Conservation (phyloP, 1,284 basidiomycete species). For the Melanopsichium pennsylvanicum region DNA sequence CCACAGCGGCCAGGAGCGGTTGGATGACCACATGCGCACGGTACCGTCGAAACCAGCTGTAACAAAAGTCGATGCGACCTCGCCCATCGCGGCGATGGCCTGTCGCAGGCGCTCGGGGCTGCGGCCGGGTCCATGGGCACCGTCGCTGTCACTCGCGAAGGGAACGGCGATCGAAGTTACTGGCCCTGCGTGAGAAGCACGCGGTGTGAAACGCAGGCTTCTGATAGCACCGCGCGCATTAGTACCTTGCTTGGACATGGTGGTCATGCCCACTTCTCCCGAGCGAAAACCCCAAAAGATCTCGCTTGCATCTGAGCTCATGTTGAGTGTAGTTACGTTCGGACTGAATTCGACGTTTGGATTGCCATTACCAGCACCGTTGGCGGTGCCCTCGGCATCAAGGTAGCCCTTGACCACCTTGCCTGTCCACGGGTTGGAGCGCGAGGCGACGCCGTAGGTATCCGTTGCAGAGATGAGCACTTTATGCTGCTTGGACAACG, state of each 20-base stretch:
- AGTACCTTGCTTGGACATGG: constrained; percentile 60
- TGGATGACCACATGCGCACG: constrained; percentile 57
- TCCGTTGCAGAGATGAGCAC: constrained; percentile 75
- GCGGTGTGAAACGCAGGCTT: constrained; percentile 45
- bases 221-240: constrained; percentile 56
- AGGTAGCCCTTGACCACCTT: constrained; percentile 76
- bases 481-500: constrained; percentile 70
- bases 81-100: constrained; percentile 51
- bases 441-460: constrained; percentile 77
- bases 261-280: constrained; percentile 76
- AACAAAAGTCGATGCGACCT: constrained; percentile 55
- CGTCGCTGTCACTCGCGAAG: constrained; percentile 49
- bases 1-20: constrained; percentile 53
- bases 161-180: constrained; percentile 55
- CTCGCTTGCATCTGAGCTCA: constrained; percentile 75
- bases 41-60: constrained; percentile 60
- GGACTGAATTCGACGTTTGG: constrained; percentile 80
- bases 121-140: constrained; percentile 53
- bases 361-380: constrained; percentile 76
- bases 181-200: constrained; percentile 43
- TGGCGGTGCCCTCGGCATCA: constrained; percentile 73
- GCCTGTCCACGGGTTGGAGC: constrained; percentile 77
- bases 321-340: constrained; percentile 71
- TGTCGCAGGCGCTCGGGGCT: constrained; percentile 53
- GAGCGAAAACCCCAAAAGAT: constrained; percentile 79